Percentiles rank a stretch among this genome's conserved stretches.
These are phyloP conservation scores for Limonomyces culmigenus DNA, from an alignment of 1,284 basidiomycete genomes.

Conservation along the genomic window DNA sequence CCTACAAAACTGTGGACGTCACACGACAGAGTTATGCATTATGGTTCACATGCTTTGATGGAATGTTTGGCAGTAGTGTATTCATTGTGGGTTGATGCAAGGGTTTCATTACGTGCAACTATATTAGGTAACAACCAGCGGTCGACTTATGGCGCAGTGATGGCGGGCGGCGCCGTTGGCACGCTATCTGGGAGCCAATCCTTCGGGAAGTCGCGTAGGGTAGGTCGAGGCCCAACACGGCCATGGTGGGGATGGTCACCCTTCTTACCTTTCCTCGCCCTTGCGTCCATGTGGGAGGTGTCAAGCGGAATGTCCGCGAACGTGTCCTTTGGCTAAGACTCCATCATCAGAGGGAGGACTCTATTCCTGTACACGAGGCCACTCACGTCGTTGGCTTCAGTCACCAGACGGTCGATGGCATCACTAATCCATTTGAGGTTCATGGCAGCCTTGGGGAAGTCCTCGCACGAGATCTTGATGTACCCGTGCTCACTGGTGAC, in stretches of 20 bases:
- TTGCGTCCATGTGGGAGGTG: conserved; percentile 56
- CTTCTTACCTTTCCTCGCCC: conserved; percentile 49
- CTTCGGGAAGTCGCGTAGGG: conserved; percentile 62
- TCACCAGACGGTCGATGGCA: conserved; percentile 51
- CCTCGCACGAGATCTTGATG: conserved; percentile 76
- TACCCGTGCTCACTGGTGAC: conserved; percentile 48
- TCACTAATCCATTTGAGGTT: conserved; percentile 82
- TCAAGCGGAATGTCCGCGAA: conserved; percentile 62
- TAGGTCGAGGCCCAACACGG: conserved; percentile 37
- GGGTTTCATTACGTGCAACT: too few species aligned
- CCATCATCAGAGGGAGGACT: conserved; percentile 4
- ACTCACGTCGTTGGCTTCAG: conserved; percentile 65
- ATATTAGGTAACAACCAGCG: too few species aligned
- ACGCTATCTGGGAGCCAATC: conserved; percentile 49
- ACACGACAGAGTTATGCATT: too few species aligned
- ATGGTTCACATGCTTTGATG: too few species aligned
- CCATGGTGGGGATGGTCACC: conserved; percentile 48
- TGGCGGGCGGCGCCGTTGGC: not conserved
- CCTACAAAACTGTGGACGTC: too few species aligned
- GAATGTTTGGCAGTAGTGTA: too few species aligned
- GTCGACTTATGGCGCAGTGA: not conserved
- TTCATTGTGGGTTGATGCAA: too few species aligned
- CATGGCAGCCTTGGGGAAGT: conserved; percentile 60
- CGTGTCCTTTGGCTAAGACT: conserved; percentile 29
- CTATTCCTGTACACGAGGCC: conserved; percentile 1